phyloP scores from a whole-genome alignment of 1,284 basidiomycete genomes.

The Moesziomyces sp. region DNA sequence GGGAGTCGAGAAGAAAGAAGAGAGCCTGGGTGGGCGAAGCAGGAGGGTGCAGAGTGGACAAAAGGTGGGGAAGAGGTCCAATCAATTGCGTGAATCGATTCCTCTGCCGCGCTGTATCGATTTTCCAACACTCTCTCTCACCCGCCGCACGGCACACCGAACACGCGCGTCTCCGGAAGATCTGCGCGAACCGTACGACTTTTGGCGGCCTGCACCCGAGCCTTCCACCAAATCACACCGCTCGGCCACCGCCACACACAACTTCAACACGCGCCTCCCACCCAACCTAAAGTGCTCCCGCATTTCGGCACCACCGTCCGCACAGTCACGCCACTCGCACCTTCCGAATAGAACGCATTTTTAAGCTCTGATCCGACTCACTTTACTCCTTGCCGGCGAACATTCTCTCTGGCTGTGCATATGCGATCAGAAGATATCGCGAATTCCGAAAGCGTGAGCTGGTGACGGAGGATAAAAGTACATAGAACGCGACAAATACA shows the following conservation, averaged over 20 bases:
- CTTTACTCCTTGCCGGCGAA: too few species aligned
- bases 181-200: not conserved
- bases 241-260: too few species aligned
- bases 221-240: not conserved
- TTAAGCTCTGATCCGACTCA: too few species aligned
- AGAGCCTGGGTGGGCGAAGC: not conserved
- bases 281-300: constrained; percentile 31
- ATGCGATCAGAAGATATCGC: not conserved
- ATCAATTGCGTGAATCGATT: constrained; percentile 15
- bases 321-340: not conserved
- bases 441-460: not conserved
- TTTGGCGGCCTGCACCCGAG: not conserved
- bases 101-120: constrained; percentile 19
- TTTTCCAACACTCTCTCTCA: not conserved
- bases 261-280: not conserved
- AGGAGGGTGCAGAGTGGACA: constrained; percentile 11
- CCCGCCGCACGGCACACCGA: not conserved
- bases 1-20: constrained; percentile 15
- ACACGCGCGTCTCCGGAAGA: not conserved
- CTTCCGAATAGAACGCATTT: not conserved
- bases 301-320: constrained; percentile 1
- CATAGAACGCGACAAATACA: constrained; percentile 17
- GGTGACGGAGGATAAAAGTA: not conserved
- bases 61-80: constrained; percentile 30
- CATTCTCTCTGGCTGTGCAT: not conserved